Evolutionary conservation across 345 rosid species (phyloP).

Genomic region (Brassica rapa): DNA sequence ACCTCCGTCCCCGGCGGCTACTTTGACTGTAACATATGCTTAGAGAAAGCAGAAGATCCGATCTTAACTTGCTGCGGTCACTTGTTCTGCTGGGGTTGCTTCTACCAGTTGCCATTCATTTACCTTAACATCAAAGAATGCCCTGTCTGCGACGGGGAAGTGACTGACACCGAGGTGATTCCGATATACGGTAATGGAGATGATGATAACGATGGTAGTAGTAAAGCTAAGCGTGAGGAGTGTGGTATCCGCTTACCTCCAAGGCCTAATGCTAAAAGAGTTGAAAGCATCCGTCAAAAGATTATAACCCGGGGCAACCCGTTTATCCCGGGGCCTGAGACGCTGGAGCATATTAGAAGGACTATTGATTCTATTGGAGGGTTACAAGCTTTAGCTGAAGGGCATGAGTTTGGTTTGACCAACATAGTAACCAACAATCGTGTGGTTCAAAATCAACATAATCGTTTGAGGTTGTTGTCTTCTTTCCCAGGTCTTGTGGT

Average conservation of each 20-base stretch:
- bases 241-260: slow-evolving; percentile 50
- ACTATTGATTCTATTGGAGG: slow-evolving; percentile 44
- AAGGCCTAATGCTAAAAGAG: slow-evolving; percentile 57
- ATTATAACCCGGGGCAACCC: slow-evolving; percentile 37
- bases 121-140: slow-evolving; percentile 49
- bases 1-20: slow-evolving; percentile 38
- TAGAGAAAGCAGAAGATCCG: slow-evolving; percentile 55
- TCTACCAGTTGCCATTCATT: slow-evolving; percentile 50
- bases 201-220: not conserved
- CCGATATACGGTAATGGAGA: slow-evolving; percentile 62
- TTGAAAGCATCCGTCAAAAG: slow-evolving; percentile 57
- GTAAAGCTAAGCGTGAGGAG: slow-evolving; percentile 37
- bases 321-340: slow-evolving; percentile 41
- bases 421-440: slow-evolving; percentile 25
- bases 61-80: slow-evolving; percentile 73
- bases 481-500: slow-evolving; percentile 44
- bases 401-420: slow-evolving; percentile 31
- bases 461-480: slow-evolving; percentile 40
- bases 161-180: slow-evolving; percentile 48
- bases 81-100: slow-evolving; percentile 74
- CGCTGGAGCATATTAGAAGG: slow-evolving; percentile 44
- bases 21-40: slow-evolving; percentile 60
- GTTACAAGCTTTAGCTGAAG: slow-evolving; percentile 35
- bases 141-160: slow-evolving; percentile 55
- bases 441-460: slow-evolving; percentile 14